A percentile compares a stretch with the other conserved stretches of the same genome.
Evolutionary conservation across 2,329 filamentous ascomycete species (phyloP).

Genomic region (Intubia oerlemansii): DNA sequence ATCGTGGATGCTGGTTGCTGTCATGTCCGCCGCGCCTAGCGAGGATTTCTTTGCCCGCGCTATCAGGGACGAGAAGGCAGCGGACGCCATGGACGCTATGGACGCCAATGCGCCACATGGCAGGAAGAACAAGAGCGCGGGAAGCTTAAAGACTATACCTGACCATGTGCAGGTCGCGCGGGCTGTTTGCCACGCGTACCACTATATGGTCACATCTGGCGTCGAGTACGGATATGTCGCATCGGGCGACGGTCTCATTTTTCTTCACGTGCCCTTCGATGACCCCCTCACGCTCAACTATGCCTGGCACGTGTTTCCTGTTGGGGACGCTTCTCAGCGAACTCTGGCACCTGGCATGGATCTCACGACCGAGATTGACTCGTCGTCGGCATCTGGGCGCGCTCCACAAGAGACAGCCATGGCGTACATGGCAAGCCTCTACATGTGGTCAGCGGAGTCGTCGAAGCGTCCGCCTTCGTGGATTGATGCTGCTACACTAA

Average conservation of each 20-base stretch:
- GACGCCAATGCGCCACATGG: not conserved
- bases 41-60: constrained; percentile 3
- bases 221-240: constrained; percentile 4
- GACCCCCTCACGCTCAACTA: constrained; percentile 3
- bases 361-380: not conserved
- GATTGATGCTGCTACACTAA: not conserved
- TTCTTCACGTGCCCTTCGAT: constrained; percentile 2
- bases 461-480: not conserved
- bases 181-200: constrained; percentile 2
- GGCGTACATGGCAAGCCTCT: constrained; percentile 1
- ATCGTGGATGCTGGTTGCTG: not conserved
- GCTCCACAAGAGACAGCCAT: constrained; percentile 1
- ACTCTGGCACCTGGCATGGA: not conserved
- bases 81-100: not conserved
- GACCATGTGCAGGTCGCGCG: constrained; percentile 1
- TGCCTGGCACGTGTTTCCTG: constrained; percentile 1
- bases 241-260: constrained; percentile 2
- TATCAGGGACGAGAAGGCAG: not conserved
- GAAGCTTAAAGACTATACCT: not conserved
- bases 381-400: not conserved
- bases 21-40: not conserved
- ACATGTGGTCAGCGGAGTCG: not conserved
- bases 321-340: not conserved
- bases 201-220: constrained; percentile 4
- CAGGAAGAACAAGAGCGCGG: no score